Evolutionary conservation across 352 stramenopile species (phyloP).

Genomic region (Pythium folliculosum): DNA sequence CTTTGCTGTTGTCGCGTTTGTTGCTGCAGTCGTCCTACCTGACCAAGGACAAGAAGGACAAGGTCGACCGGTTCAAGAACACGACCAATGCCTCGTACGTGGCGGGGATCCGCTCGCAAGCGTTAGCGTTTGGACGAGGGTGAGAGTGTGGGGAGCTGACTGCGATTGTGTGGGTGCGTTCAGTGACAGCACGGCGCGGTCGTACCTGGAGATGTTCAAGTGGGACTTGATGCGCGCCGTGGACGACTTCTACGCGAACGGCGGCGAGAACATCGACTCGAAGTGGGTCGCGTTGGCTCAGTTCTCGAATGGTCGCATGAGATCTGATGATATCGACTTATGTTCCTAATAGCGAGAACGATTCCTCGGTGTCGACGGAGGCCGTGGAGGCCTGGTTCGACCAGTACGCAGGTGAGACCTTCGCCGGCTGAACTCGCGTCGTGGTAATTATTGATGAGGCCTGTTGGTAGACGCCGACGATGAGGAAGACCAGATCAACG

Average conservation of each 20-base stretch:
- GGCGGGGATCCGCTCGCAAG: not conserved
- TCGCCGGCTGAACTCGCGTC: not conserved
- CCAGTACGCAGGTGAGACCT: conserved; percentile 34
- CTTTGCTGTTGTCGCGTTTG: not conserved
- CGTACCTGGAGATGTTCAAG: conserved; percentile 78
- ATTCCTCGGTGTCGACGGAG: conserved; percentile 27
- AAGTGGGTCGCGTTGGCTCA: conserved; percentile 5
- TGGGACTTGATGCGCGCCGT: conserved; percentile 80
- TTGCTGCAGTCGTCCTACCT: conserved; percentile 22
- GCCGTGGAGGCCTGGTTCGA: conserved; percentile 46
- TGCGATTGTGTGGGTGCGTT: not conserved
- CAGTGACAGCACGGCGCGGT: conserved; percentile 69
- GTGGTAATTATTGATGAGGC: too few species aligned
- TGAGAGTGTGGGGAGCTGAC: not conserved
- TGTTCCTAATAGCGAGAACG: conserved; percentile 12
- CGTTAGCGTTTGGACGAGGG: not conserved
- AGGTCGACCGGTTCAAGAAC: conserved; percentile 69
- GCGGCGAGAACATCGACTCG: conserved; percentile 35
- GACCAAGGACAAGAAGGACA: conserved; percentile 70
- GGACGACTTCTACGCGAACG: conserved; percentile 77
- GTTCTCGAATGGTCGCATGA: not conserved
- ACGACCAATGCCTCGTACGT: conserved; percentile 75
- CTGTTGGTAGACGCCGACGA: conserved; percentile 30
- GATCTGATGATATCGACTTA: not conserved
- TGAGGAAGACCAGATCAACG: conserved; percentile 45